Conservation (phyloP, 805 yeast genomes). For the Teunomyces panamensis region DNA sequence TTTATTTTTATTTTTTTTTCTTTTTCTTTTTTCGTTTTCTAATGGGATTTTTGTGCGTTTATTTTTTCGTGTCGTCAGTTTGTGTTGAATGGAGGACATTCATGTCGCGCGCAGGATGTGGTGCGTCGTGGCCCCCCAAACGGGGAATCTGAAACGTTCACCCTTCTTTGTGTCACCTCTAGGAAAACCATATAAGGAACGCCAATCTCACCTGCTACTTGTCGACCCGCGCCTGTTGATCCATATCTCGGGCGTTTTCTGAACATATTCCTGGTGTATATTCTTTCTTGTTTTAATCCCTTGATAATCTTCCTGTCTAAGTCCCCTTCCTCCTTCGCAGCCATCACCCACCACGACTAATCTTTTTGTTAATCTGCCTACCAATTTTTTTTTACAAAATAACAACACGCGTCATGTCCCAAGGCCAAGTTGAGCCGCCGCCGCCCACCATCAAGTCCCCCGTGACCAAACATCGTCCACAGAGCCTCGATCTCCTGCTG, state of each 20-base stretch:
- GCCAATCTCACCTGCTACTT: not conserved
- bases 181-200: conserved; percentile 1
- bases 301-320: no score
- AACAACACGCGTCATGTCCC: conserved; percentile 2
- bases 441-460: conserved; percentile 1
- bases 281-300: no score
- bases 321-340: no score
- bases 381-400: no score
- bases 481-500: conserved; percentile 13
- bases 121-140: not conserved
- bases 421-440: conserved; percentile 5
- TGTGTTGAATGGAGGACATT: not conserved
- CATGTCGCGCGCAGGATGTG: not conserved
- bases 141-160: conserved; percentile 1
- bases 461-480: conserved; percentile 15
- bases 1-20: no score
- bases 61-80: not conserved
- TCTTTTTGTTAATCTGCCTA: no score
- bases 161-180: conserved; percentile 2
- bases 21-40: no score
- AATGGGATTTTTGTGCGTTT: not conserved
- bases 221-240: not conserved
- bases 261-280: not conserved
- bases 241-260: not conserved
- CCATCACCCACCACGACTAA: no score